Base-by-base conservation (phyloP, 257 asterid species). In the Prunella vulgaris region DNA sequence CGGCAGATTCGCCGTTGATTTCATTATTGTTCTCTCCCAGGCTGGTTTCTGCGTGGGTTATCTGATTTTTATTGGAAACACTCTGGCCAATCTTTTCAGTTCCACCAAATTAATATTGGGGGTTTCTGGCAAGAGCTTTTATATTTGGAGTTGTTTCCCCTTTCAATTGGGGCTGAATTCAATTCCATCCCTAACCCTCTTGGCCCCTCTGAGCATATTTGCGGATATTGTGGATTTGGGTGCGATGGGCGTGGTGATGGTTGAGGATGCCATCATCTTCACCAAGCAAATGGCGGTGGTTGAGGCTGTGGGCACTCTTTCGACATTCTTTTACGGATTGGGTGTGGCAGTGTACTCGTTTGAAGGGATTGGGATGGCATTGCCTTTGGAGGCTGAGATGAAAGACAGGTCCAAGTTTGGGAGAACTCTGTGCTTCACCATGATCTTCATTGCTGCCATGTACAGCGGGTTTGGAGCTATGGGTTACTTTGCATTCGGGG, bases 281-380 rank as follows among this genome's bases (percentile, higher is more conserved):
- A 49, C 75, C 37, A 67, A 69, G 56, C 83, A 77, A 52, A 83
- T 85, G 85, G 87, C 96, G 13, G 66, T 35, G 59, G 79, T 92
- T 12, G 86, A 86, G 75, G 82, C 96, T 8, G 86, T 90, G 78
- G 93, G 97, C 40, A 76, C 87, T 1, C 66, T 90, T 4, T 82
- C 86, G 12, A 81, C 85, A 22, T 86, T 86, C 64, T 86, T 89
- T 52, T 92, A 89, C 72, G 98, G 98, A 2, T 74, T 92, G 64
- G 98, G 98, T 5, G 98, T 92, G 8, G 89, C 88, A 0, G 96
- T 92, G 0, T 89, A 92, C 79, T 88, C 98, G 17, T 92, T 89
- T 56, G 98, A 92, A 73, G 98, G 98, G 42, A 66, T 92, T 27
- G 96, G 96, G 10, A 92, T 92, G 98, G 89, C 89, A 1, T 65